phyloP scores from a whole-genome alignment of 2,329 filamentous ascomycete genomes.

The Teratosphaeriaceae sp. region DNA sequence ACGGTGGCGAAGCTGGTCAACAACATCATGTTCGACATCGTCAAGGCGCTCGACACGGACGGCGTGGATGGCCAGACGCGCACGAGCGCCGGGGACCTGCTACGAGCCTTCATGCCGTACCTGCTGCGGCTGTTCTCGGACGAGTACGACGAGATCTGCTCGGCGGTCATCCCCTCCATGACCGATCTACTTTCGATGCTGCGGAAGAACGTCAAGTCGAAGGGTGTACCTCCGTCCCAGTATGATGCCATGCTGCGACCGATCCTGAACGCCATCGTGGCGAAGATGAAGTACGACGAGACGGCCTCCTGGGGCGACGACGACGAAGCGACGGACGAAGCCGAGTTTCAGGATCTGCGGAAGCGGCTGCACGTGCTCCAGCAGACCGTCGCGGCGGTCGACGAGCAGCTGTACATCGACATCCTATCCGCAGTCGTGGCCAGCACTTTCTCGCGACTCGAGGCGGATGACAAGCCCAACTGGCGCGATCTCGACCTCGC shows the following conservation, averaged over 20 bases:
- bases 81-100: slow-evolving; percentile 69
- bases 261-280: slow-evolving; percentile 84
- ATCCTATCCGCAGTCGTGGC: slow-evolving; percentile 83
- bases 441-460: slow-evolving; percentile 74
- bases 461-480: slow-evolving; percentile 69
- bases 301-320: slow-evolving; percentile 90
- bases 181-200: slow-evolving; percentile 89
- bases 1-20: slow-evolving; percentile 94
- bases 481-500: slow-evolving; percentile 95
- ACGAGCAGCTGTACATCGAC: slow-evolving; percentile 82
- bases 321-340: slow-evolving; percentile 92
- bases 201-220: slow-evolving; percentile 64
- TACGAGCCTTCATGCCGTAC: slow-evolving; percentile 78
- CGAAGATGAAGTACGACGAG: slow-evolving; percentile 97
- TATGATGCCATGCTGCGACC: slow-evolving; percentile 80
- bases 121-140: slow-evolving; percentile 93
- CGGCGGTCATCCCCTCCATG: slow-evolving; percentile 85
- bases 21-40: slow-evolving; percentile 77
- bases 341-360: slow-evolving; percentile 91
- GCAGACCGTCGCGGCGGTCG: slow-evolving; percentile 83
- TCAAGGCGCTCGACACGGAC: slow-evolving; percentile 74
- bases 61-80: slow-evolving; percentile 56
- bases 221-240: slow-evolving; percentile 58
- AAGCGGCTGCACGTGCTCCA: slow-evolving; percentile 86
- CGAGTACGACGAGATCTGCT: slow-evolving; percentile 97